Evolutionary conservation across 1,139 yeast species (phyloP).

Genomic region (Hansenula lynferdii): DNA sequence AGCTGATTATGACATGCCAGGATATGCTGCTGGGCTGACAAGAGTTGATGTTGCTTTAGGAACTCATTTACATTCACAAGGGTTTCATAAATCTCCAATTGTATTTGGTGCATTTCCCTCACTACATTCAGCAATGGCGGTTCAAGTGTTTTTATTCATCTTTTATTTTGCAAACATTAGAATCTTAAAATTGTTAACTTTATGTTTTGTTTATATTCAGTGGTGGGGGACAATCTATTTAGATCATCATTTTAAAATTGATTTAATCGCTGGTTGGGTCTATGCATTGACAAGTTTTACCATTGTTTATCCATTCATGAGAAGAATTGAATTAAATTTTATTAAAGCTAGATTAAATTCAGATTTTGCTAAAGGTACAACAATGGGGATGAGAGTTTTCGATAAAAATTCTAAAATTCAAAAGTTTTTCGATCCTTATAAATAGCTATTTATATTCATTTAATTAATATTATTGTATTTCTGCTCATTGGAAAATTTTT

Average conservation of each 20-base stretch:
- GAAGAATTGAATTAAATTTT: constrained; percentile 25
- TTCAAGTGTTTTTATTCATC: constrained; percentile 43
- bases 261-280: constrained; percentile 46
- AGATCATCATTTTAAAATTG: constrained; percentile 69
- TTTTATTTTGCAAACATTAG: constrained; percentile 36
- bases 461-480: no score
- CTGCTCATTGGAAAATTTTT: no score
- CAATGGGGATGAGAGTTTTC: constrained; percentile 60
- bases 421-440: constrained; percentile 47
- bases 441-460: no score
- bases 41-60: constrained; percentile 61
- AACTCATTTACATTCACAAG: constrained; percentile 54
- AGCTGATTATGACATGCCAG: constrained; percentile 56
- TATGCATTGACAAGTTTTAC: constrained; percentile 45
- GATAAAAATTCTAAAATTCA: constrained; percentile 36
- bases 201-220: constrained; percentile 44
- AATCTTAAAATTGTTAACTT: constrained; percentile 30
- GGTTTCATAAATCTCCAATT: constrained; percentile 62
- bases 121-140: constrained; percentile 61
- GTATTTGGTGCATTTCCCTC: constrained; percentile 72
- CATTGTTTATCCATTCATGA: constrained; percentile 28
- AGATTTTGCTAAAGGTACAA: constrained; percentile 34
- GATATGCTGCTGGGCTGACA: constrained; percentile 66
- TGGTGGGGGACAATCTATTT: constrained; percentile 77
- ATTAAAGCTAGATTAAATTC: constrained; percentile 28